Evolutionary conservation across 2,329 filamentous ascomycete genomes (phyloP).

Genomic region (Alternaria sp.): DNA sequence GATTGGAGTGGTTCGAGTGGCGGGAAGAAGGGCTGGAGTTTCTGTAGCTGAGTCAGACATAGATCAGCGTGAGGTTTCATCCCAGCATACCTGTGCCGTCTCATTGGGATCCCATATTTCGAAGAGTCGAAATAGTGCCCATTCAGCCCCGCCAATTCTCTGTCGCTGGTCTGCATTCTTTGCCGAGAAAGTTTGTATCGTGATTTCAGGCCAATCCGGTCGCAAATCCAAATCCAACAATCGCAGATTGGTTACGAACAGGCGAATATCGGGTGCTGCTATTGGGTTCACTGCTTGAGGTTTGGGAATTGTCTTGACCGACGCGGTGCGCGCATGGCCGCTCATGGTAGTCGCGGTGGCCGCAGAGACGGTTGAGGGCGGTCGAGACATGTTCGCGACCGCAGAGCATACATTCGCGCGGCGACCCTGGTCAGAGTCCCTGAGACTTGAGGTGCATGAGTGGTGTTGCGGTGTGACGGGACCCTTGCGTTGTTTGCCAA

Average conservation of each 20-base stretch:
- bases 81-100: conserved; percentile 67
- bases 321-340: conserved; percentile 35
- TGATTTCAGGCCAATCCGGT: conserved; percentile 81
- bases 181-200: conserved; percentile 70
- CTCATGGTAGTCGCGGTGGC: conserved; percentile 22
- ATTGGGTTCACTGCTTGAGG: conserved; percentile 26
- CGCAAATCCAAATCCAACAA: conserved; percentile 79
- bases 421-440: background rate
- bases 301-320: conserved; percentile 42
- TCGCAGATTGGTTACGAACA: conserved; percentile 84
- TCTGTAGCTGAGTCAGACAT: conserved; percentile 57
- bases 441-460: conserved; percentile 1
- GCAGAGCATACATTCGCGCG: conserved; percentile 1
- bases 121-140: conserved; percentile 89
- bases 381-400: conserved; percentile 33
- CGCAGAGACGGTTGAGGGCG: conserved; percentile 31
- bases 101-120: conserved; percentile 80
- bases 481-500: conserved; percentile 22
- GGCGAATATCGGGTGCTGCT: conserved; percentile 40
- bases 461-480: conserved; percentile 18
- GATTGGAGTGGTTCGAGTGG: conserved; percentile 90
- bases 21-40: conserved; percentile 88
- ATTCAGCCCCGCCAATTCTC: conserved; percentile 83
- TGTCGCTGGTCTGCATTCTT: conserved; percentile 80
- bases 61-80: background rate